Percentiles rank a stretch among this genome's conserved stretches.
Evolutionary conservation across 129 eudicot species (phyloP).

Genomic region (Rutidosis leptorrhynchoides): DNA sequence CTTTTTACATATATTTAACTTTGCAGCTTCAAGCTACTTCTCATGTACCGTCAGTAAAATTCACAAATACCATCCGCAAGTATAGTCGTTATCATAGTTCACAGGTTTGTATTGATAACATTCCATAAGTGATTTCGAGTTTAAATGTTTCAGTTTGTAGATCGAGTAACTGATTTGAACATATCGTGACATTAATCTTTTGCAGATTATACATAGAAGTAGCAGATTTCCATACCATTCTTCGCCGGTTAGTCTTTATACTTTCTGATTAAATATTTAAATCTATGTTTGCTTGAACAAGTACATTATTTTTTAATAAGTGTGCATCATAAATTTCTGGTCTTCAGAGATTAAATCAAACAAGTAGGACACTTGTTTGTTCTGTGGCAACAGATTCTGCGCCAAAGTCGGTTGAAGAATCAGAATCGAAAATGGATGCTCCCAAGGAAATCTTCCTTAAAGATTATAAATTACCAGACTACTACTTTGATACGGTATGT

Average conservation of each 20-base stretch:
- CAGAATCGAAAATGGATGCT: slow-evolving; percentile 61
- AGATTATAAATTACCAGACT: slow-evolving; percentile 90
- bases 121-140: neutral
- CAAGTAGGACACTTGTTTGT: slow-evolving; percentile 49
- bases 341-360: slow-evolving; percentile 42
- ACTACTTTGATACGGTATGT: slow-evolving; percentile 79
- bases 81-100: slow-evolving; percentile 36
- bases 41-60: slow-evolving; percentile 34
- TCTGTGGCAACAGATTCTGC: slow-evolving; percentile 64
- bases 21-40: slow-evolving; percentile 48
- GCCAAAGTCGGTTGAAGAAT: slow-evolving; percentile 56
- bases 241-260: slow-evolving; percentile 47
- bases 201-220: slow-evolving; percentile 39
- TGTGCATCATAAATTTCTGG: neutral
- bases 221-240: slow-evolving; percentile 36
- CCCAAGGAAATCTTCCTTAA: slow-evolving; percentile 88
- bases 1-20: slow-evolving; percentile 1
- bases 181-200: neutral
- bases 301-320: neutral
- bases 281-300: neutral
- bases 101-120: slow-evolving; percentile 43
- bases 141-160: neutral
- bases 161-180: neutral
- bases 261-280: neutral
- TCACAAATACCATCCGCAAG: slow-evolving; percentile 34